Base-by-base conservation (phyloP, 2,329 filamentous ascomycete genomes). In the Aspergillus latus region DNA sequence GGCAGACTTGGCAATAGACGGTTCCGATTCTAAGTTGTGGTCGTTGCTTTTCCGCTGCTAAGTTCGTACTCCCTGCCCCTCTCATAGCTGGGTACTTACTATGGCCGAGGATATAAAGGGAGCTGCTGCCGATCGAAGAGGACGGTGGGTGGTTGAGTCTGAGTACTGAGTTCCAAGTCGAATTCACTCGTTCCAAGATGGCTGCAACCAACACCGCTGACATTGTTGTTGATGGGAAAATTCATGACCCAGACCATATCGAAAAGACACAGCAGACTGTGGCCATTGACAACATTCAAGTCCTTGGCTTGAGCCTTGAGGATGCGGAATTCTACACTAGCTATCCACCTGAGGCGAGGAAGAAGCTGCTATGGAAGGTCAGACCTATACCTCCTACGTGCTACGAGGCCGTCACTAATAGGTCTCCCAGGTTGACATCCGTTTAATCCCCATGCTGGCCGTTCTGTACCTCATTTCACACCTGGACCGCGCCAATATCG, bases 241-340 rank as follows among this genome's bases (percentile, higher is more conserved):
- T 54, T 9, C 29, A 43, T 16, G 21, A 49, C 15, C 34, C 52
- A n/a, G 49, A 54, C 30, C 59, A 59, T 44, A 48, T 53, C 15
- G 58, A 60, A 46, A 58, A 51, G 9, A 52, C 49, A 3, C 10
- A n/a, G 16, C 55, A 49, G 15, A 39, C 68, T n/a, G 61, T 67
- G 4, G 60, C 63, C 4, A 65, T 72, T 6, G 68, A 64, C 8
- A 62, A 63, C n/a, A 64, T 70, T 46, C 68, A 68, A 13, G 69
- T 72, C 7, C 62, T 64, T 5, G 69, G 69, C 1, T 30, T 72
- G 40, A 59, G 56, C 16, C 9, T 49, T 6, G 68, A 68, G 11
- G 69, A 72, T 63, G 68, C 66, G 4, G 64, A 71, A 7, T 72
- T 72, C 39, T 72, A 66, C 49, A 62, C 46, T 2, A 63, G 59